Base-by-base conservation (phyloP, 2,329 filamentous ascomycete genomes). In the Penicillium concentricum region DNA sequence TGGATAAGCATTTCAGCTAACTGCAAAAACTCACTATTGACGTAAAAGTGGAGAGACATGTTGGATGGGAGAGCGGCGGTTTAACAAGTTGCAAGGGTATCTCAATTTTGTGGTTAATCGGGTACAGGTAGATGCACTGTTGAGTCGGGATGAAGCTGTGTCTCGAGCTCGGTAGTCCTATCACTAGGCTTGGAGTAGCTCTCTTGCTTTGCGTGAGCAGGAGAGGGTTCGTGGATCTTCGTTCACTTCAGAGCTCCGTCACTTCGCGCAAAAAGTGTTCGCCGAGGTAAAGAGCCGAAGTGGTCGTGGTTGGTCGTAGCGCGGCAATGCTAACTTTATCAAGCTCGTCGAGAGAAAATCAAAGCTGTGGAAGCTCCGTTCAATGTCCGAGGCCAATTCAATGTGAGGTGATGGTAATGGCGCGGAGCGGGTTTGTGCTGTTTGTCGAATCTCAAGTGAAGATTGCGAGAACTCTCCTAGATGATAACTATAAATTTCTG, bases 31-130 rank as follows among this genome's bases (percentile, higher is more conserved):
- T 72, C 69, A 83, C 81, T 82, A 65, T 82, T 81, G 60, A 84
- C 76, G 71, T 81, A 83, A 59, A 71, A 61, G 63, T 81, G 76
- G 46, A 84, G 77, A 67, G 81, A 83, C 81, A 83, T 83, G 59
- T 55, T 64, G 69, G 58, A 13, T 28, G n/a, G 18, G 39, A 37
- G 18, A 41, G 18, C 18, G 18, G 41, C 26, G 42, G 30, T 43
- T 49, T 15, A n/a, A 30, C 6, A 44, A 22, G 16, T 37, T 20
- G 43, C 18, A 45, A 43, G 16, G 9, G 39, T 44, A 50, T 49
- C 18, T 18, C 46, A 16, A 41, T 15, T 41, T 49, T 38, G 38
- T 20, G 44, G 43, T 18, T 26, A 28, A 24, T 28, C 15, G 8
- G 22, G 26, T 24, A 13, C 12, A 52, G 35, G 13, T 24, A 15